phyloP scores from a whole-genome alignment of 306 rosid species.

The Quercus cerris region DNA sequence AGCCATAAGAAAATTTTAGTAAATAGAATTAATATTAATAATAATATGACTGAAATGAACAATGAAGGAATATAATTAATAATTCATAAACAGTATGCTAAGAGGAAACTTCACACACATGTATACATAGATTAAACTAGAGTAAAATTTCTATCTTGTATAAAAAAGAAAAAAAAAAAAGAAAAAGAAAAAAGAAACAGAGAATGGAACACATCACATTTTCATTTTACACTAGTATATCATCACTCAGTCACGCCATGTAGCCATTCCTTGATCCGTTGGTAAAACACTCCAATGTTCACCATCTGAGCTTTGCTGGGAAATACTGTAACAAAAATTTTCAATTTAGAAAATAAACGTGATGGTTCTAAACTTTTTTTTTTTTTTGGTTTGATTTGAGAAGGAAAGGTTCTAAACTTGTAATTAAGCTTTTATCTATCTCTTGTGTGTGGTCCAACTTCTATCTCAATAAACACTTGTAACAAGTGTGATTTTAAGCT shows the following conservation, averaged over 20 bases:
- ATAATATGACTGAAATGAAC: background rate
- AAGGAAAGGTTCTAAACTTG: background rate
- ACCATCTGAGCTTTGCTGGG: constrained; percentile 53
- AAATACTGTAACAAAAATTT: constrained; percentile 37
- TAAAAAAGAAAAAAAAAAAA: too few relatives aligned
- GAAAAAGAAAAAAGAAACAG: background rate
- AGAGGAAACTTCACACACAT: too few relatives aligned
- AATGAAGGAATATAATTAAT: background rate
- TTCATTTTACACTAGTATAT: background rate
- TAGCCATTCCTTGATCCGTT: background rate
- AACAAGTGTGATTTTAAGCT: too few relatives aligned
- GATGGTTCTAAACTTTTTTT: too few relatives aligned
- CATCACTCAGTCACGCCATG: background rate
- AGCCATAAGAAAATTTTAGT: background rate
- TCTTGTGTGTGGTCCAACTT: background rate
- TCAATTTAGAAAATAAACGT: background rate
- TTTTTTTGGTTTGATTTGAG: too few relatives aligned
- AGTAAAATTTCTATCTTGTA: too few relatives aligned
- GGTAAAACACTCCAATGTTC: background rate
- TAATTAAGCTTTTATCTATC: too few relatives aligned
- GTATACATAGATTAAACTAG: too few relatives aligned
- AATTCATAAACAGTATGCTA: background rate
- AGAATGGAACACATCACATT: background rate
- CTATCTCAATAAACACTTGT: background rate
- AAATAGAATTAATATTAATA: background rate